phyloP scores from a whole-genome alignment of 306 rosid species.

The Lathyrus tuberosus region DNA sequence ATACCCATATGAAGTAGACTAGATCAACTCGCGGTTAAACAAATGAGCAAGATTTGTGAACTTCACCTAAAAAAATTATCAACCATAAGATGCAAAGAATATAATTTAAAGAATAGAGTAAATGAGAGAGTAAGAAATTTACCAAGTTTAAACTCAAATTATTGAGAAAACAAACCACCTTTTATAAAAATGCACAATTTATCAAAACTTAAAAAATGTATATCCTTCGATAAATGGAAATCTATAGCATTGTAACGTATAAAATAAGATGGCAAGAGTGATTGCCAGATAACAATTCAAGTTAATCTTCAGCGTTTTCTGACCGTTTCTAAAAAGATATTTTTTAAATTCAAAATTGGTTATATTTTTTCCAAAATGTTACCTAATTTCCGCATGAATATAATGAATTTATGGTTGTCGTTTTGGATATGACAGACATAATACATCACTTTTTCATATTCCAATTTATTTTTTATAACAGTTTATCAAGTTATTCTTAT shows the following conservation, averaged over 20 bases:
- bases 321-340: not conserved
- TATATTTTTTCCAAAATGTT: not conserved
- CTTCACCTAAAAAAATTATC: too few species aligned
- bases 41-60: not conserved
- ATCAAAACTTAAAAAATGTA: too few species aligned
- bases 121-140: not conserved
- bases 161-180: not conserved
- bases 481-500: not conserved
- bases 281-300: not conserved
- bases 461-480: not conserved
- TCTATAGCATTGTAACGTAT: too few species aligned
- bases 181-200: not conserved
- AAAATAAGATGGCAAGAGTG: not conserved
- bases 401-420: conserved; percentile 1
- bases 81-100: too few species aligned
- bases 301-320: not conserved
- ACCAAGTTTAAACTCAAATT: not conserved
- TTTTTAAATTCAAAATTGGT: not conserved
- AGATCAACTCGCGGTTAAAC: not conserved
- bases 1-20: conserved; percentile 3
- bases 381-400: not conserved
- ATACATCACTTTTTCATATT: not conserved
- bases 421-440: not conserved
- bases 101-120: not conserved
- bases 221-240: too few species aligned